Conservation (phyloP, 192 early-diverging fungal species). For the Linnemannia hyalina region DNA sequence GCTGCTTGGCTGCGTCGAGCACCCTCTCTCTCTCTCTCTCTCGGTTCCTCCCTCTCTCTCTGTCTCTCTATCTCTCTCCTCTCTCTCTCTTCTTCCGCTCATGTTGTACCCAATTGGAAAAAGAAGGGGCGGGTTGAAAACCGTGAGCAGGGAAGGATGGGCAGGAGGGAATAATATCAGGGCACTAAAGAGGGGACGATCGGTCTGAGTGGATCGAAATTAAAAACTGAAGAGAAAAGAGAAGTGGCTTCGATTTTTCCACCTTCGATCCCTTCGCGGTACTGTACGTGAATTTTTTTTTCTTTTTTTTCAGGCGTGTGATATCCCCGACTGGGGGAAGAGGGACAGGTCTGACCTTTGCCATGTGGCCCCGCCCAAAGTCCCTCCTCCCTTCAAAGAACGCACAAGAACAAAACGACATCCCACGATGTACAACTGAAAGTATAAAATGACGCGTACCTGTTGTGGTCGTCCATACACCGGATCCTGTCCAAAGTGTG, state of each 20-base stretch:
- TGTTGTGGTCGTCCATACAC: constrained; percentile 29
- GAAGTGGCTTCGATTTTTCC: not conserved
- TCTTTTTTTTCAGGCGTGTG: not conserved
- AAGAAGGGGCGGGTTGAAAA: not conserved
- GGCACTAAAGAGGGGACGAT: not conserved
- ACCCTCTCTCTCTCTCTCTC: not conserved
- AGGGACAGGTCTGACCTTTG: not conserved
- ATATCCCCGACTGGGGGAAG: not conserved
- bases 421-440: not conserved
- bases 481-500: constrained; percentile 38
- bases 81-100: no score
- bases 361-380: not conserved
- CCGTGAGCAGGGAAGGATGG: not conserved
- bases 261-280: not conserved
- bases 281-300: constrained; percentile 7
- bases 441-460: constrained; percentile 13
- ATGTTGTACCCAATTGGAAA: constrained; percentile 4
- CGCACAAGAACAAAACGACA: not conserved
- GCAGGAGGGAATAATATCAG: not conserved
- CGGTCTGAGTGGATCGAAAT: not conserved
- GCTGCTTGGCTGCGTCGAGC: not conserved
- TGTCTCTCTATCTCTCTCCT: no score
- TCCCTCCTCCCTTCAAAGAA: not conserved
- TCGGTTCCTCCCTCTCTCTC: not conserved
- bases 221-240: not conserved